Conservation (phyloP, 2,329 filamentous ascomycete genomes). For the Colletotrichum sp. region DNA sequence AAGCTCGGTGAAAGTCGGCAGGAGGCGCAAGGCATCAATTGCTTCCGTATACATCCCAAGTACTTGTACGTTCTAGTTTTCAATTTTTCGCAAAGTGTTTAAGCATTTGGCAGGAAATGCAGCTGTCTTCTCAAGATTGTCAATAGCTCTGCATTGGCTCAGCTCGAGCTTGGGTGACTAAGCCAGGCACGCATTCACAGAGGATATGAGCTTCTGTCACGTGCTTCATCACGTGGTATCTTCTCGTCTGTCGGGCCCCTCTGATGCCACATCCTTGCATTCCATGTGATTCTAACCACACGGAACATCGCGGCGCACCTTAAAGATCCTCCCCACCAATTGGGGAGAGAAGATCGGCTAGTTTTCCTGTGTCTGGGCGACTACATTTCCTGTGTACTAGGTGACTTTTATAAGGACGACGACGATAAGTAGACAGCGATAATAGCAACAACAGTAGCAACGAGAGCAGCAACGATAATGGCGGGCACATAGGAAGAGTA, state of each 20-base stretch:
- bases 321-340: neutral
- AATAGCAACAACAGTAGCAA: no score
- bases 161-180: neutral
- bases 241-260: neutral
- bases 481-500: no score
- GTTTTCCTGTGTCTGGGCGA: no score
- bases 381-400: no score
- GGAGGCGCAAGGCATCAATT: neutral
- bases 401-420: no score
- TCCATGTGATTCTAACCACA: constrained; percentile 16
- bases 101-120: neutral
- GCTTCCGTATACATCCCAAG: neutral
- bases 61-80: neutral
- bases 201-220: neutral
- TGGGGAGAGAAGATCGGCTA: neutral
- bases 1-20: neutral
- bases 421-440: no score
- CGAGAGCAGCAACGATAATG: no score
- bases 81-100: neutral
- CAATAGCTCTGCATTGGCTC: neutral
- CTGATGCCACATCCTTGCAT: neutral
- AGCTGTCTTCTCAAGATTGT: neutral
- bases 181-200: neutral
- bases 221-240: neutral
- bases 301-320: neutral